Percentiles rank a stretch among this genome's conserved stretches.
Evolutionary conservation across 2,329 filamentous ascomycete genomes (phyloP).

Genomic region (Penicillium sp.): DNA sequence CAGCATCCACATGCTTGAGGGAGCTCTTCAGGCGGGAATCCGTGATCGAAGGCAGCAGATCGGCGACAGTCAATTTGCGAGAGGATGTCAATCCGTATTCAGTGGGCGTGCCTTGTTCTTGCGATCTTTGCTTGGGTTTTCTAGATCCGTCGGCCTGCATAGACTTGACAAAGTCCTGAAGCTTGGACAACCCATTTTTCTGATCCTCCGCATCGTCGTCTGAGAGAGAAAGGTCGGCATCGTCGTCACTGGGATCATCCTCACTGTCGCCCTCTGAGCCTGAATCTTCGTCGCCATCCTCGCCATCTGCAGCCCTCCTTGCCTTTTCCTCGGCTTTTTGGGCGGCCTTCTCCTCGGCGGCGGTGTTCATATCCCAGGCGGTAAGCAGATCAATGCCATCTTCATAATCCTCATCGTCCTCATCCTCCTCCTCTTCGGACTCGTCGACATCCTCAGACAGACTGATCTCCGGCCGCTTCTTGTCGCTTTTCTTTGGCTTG

Average conservation of each 20-base stretch:
- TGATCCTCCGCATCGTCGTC: slow-evolving; percentile 59
- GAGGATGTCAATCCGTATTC: slow-evolving; percentile 65
- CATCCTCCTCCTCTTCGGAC: slow-evolving; percentile 54
- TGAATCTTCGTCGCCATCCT: slow-evolving; percentile 45
- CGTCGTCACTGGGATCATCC: slow-evolving; percentile 52
- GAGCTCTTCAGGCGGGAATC: slow-evolving; percentile 79
- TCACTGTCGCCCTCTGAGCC: slow-evolving; percentile 54
- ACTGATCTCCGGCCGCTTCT: slow-evolving; percentile 49
- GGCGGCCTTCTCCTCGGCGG: slow-evolving; percentile 51
- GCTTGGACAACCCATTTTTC: slow-evolving; percentile 63
- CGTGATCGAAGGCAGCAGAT: slow-evolving; percentile 74
- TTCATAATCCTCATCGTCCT: slow-evolving; percentile 68
- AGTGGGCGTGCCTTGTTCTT: slow-evolving; percentile 67
- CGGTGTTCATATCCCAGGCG: slow-evolving; percentile 62
- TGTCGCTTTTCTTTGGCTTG: slow-evolving; percentile 37
- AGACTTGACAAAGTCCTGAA: slow-evolving; percentile 72
- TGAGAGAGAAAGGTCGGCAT: slow-evolving; percentile 40
- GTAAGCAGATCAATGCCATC: slow-evolving; percentile 68
- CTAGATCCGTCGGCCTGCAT: slow-evolving; percentile 57
- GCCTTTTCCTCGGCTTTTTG: slow-evolving; percentile 38
- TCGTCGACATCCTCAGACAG: slow-evolving; percentile 59
- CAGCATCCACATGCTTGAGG: slow-evolving; percentile 69
- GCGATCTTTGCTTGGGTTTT: slow-evolving; percentile 47
- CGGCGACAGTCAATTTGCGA: slow-evolving; percentile 74
- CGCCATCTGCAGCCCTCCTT: slow-evolving; percentile 39